phyloP scores from a whole-genome alignment of 176 grass and related monocot genomes.

The Dactylis glomerata region DNA sequence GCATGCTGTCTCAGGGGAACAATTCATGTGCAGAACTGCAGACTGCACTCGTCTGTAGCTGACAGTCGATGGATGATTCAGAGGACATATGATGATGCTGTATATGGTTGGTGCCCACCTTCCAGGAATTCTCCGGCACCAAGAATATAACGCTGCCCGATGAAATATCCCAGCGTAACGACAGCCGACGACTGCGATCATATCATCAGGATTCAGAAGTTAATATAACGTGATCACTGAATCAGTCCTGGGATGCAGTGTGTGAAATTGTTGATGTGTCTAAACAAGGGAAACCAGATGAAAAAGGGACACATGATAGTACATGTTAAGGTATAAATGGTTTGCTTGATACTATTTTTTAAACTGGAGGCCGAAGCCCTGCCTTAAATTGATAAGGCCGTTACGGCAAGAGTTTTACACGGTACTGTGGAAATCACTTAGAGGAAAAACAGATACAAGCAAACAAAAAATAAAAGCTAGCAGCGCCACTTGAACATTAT shows the following conservation, averaged over 20 bases:
- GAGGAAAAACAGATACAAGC: too few species aligned
- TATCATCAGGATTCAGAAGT: slow-evolving; percentile 14
- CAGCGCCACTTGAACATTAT: too few species aligned
- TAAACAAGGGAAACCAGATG: slow-evolving; percentile 3
- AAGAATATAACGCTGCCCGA: slow-evolving; percentile 24
- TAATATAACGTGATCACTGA: neutral
- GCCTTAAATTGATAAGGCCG: too few species aligned
- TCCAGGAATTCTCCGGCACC: slow-evolving; percentile 27
- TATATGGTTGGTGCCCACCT: slow-evolving; percentile 30
- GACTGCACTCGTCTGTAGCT: slow-evolving; percentile 8
- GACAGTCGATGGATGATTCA: slow-evolving; percentile 10
- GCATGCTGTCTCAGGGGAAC: slow-evolving; percentile 24
- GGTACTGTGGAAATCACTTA: too few species aligned
- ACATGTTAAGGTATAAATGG: neutral
- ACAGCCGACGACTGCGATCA: slow-evolving; percentile 19
- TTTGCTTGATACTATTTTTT: neutral
- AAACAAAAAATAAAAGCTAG: too few species aligned
- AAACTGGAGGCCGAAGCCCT: too few species aligned
- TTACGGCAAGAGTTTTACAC: too few species aligned
- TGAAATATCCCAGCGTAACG: slow-evolving; percentile 21
- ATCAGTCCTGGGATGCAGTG: neutral
- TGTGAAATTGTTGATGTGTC: neutral
- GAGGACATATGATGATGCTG: slow-evolving; percentile 17
- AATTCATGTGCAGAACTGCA: slow-evolving; percentile 11
- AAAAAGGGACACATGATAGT: neutral